phyloP scores from a whole-genome alignment of 805 yeast species.

The Yarrowia sp. region DNA sequence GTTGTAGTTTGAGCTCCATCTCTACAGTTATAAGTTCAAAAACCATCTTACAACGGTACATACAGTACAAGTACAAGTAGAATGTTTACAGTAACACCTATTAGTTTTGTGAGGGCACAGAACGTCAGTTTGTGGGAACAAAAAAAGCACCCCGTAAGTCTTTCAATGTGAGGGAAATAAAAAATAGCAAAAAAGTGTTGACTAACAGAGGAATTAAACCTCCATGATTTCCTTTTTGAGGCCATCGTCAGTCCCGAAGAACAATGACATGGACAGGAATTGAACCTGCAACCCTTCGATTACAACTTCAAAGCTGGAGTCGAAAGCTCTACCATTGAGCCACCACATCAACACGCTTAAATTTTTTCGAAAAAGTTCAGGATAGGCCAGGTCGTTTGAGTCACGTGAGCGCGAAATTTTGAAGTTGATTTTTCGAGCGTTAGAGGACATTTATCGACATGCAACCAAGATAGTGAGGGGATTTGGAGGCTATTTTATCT shows the following conservation, averaged over 20 bases:
- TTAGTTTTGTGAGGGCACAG: no score
- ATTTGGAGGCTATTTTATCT: no score
- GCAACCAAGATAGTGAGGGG: no score
- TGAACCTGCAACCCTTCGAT: conserved; percentile 86
- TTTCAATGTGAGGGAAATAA: neutral
- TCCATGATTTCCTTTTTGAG: conserved; percentile 15
- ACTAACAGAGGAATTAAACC: conserved; percentile 26
- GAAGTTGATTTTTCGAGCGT: neutral
- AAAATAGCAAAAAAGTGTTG: conserved; percentile 10
- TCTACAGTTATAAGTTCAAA: no score
- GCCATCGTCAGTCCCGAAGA: conserved; percentile 26
- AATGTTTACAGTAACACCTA: no score
- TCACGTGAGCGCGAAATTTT: neutral
- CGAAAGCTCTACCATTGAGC: conserved; percentile 76
- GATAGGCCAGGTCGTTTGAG: neutral
- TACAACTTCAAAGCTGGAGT: conserved; percentile 52
- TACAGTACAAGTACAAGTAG: no score
- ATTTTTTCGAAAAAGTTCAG: neutral
- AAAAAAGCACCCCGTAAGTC: no score
- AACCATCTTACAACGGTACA: no score
- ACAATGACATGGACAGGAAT: conserved; percentile 59
- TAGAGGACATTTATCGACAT: no score
- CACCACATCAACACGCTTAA: conserved; percentile 41
- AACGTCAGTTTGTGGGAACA: no score
- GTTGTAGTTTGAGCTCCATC: no score